Percentiles rank a stretch among this genome's conserved stretches.
Evolutionary conservation across 73 alveolate species (phyloP).

Genomic region (Paramecium sonneborni): DNA sequence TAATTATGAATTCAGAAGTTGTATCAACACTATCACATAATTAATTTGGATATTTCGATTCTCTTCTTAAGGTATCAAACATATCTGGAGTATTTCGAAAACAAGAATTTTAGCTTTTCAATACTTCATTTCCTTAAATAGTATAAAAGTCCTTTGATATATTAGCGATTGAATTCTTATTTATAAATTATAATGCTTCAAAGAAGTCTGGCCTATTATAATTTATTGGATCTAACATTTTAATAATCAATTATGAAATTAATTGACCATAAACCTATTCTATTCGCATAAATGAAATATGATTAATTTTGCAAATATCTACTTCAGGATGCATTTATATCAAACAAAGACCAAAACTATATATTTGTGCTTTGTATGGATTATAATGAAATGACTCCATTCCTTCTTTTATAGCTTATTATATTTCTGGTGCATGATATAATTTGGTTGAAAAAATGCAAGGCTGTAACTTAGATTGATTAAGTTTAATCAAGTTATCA

Average conservation of each 20-base stretch:
- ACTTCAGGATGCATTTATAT: slow-evolving; percentile 13
- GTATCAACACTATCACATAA: background rate
- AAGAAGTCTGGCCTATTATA: background rate
- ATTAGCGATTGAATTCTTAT: background rate
- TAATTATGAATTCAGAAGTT: background rate
- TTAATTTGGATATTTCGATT: slow-evolving; percentile 11
- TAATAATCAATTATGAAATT: background rate
- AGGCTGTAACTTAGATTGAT: background rate
- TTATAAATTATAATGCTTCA: background rate
- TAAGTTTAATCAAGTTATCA: background rate
- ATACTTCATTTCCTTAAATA: background rate
- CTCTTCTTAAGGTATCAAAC: slow-evolving; percentile 1
- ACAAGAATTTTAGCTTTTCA: background rate
- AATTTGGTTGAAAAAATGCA: background rate
- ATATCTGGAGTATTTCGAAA: slow-evolving; percentile 30
- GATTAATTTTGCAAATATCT: background rate
- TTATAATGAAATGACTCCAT: background rate
- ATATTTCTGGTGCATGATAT: slow-evolving; percentile 31
- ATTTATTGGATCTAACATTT: background rate
- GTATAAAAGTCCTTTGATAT: background rate
- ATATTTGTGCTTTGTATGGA: background rate
- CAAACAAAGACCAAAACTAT: slow-evolving; percentile 22
- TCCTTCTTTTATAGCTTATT: background rate
- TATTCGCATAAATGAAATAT: background rate
- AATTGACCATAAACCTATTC: background rate